Percentiles rank a stretch among this genome's conserved stretches.
Evolutionary conservation across 768 basidiomycete genomes (phyloP).

Genomic region (Rhodotorula babjevae): DNA sequence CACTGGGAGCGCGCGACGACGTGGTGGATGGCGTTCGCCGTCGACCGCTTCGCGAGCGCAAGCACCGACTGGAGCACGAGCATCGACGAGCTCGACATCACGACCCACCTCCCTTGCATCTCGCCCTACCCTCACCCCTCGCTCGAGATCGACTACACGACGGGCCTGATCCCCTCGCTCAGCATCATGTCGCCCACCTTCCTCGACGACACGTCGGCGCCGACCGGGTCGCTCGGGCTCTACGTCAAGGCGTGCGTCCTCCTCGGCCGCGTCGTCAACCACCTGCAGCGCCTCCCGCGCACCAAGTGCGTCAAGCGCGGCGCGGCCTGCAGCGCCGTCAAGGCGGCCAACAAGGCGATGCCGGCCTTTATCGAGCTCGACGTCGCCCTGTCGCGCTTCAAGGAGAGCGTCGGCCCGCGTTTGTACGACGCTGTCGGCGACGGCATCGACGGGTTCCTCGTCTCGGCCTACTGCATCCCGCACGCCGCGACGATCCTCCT

Average conservation of each 20-base stretch:
- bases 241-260: constrained; percentile 36
- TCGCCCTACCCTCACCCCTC: constrained; percentile 6
- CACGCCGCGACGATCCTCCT: constrained; percentile 37
- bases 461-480: constrained; percentile 31
- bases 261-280: constrained; percentile 36
- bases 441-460: constrained; percentile 27
- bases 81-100: constrained; percentile 40
- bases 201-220: constrained; percentile 18
- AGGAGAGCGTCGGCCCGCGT: constrained; percentile 10
- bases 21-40: constrained; percentile 37
- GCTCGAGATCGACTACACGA: constrained; percentile 8
- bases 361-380: constrained; percentile 33
- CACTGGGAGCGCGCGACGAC: constrained; percentile 29
- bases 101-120: constrained; percentile 26
- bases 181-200: constrained; percentile 14
- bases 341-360: background rate
- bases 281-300: constrained; percentile 26
- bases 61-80: constrained; percentile 37
- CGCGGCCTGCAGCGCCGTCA: constrained; percentile 4
- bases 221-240: constrained; percentile 29
- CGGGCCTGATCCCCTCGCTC: constrained; percentile 16
- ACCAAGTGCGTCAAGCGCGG: background rate
- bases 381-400: constrained; percentile 30
- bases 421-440: constrained; percentile 14
- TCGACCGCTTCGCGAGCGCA: constrained; percentile 36